phyloP scores from a whole-genome alignment of 768 basidiomycete species.

The Boletus subcaerulescens region DNA sequence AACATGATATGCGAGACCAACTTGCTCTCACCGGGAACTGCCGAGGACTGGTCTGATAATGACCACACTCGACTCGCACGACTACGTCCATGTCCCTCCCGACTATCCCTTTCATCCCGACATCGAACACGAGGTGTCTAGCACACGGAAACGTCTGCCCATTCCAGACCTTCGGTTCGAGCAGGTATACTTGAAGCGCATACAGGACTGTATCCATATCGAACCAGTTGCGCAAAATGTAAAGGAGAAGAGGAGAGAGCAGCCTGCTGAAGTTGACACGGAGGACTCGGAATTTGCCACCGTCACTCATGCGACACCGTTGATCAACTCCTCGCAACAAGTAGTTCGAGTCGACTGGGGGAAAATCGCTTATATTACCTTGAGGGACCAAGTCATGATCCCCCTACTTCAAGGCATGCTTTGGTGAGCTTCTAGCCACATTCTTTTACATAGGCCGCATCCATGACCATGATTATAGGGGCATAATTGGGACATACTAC shows the following conservation, averaged over 20 bases:
- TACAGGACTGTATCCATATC: constrained; percentile 51
- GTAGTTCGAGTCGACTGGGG: constrained; percentile 54
- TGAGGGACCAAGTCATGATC: constrained; percentile 65
- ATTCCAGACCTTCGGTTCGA: constrained; percentile 81
- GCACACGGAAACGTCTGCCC: constrained; percentile 42
- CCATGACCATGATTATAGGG: constrained; percentile 20
- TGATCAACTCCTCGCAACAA: constrained; percentile 30
- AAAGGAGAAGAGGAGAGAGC: constrained; percentile 34
- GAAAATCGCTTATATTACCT: constrained; percentile 58
- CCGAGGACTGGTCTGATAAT: constrained; percentile 21
- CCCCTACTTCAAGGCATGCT: constrained; percentile 65
- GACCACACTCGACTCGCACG: constrained; percentile 19
- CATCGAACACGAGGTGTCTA: constrained; percentile 10
- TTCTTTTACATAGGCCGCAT: background rate
- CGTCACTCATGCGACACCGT: constrained; percentile 29
- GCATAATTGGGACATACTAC: constrained; percentile 32
- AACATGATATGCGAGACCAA: background rate
- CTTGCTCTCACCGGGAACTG: constrained; percentile 16
- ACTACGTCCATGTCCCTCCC: constrained; percentile 11
- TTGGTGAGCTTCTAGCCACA: constrained; percentile 44
- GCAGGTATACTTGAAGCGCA: constrained; percentile 62
- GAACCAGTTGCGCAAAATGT: constrained; percentile 18
- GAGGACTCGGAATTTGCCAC: constrained; percentile 20
- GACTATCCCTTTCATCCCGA: constrained; percentile 19
- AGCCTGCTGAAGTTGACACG: constrained; percentile 7